A percentile compares a stretch with the other conserved stretches of the same genome.
Evolutionary conservation across 176 grass and related monocot species (phyloP).

Genomic region (Carex myosuroides): DNA sequence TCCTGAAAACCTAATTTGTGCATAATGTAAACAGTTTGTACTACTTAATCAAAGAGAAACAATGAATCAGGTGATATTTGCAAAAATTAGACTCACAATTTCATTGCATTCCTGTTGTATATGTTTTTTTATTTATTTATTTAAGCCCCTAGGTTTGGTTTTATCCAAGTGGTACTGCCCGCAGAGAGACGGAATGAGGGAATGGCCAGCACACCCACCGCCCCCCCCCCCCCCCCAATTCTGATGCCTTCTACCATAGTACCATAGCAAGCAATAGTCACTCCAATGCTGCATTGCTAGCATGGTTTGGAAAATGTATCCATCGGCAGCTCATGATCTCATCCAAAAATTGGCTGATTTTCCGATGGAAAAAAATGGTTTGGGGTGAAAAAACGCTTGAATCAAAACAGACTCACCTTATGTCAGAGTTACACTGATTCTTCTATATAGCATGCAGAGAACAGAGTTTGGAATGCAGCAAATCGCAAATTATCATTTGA

Average conservation of each 20-base stretch:
- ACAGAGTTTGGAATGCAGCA: neutral
- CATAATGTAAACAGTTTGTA: neutral
- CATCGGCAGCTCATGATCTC: neutral
- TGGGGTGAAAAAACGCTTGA: neutral
- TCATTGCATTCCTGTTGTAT: neutral
- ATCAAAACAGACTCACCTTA: neutral
- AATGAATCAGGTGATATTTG: neutral
- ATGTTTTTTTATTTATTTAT: neutral
- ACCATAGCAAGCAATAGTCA: neutral
- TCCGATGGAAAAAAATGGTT: neutral
- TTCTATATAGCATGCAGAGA: neutral
- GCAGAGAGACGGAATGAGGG: too few species aligned
- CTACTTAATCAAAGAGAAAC: neutral
- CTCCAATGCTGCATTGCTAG: neutral
- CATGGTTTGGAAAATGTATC: neutral
- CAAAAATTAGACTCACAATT: neutral
- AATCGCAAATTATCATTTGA: neutral
- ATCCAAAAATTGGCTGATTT: neutral
- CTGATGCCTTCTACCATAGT: neutral
- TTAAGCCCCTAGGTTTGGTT: neutral
- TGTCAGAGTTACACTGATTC: neutral
- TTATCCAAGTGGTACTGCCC: too few species aligned
- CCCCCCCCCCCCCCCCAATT: neutral
- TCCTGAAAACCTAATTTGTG: constrained; percentile 9
- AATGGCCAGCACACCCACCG: too few species aligned